Conservation (phyloP, 1,284 basidiomycete species). For the Wallemia mellicola region DNA sequence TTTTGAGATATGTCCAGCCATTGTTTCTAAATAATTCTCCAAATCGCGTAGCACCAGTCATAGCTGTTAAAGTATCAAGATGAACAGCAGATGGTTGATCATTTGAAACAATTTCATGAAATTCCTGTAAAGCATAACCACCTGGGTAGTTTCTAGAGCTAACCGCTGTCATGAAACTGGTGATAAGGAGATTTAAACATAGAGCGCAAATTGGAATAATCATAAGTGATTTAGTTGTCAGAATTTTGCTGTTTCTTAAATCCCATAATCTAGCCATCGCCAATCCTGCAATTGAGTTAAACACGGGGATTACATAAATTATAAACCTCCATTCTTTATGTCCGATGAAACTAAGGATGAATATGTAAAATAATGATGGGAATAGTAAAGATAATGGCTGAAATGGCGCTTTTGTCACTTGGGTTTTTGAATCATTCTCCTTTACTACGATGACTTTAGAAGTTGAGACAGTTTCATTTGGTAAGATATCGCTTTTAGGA, state of each 20-base stretch:
- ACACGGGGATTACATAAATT: slow-evolving; percentile 49
- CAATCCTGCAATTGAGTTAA: slow-evolving; percentile 49
- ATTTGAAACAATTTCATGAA: slow-evolving; percentile 27
- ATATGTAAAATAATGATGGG: slow-evolving; percentile 14
- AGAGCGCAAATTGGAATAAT: slow-evolving; percentile 22
- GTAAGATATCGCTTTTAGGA: neutral
- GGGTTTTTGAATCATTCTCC: too few relatives aligned
- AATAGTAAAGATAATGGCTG: neutral
- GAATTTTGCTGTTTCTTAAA: neutral
- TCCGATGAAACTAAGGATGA: slow-evolving; percentile 37
- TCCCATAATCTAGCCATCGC: slow-evolving; percentile 31
- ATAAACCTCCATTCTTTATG: slow-evolving; percentile 75
- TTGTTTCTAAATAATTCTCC: slow-evolving; percentile 27
- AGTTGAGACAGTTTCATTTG: too few relatives aligned
- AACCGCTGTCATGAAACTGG: slow-evolving; percentile 24
- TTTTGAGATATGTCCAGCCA: neutral
- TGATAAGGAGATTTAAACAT: slow-evolving; percentile 23
- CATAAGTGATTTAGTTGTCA: slow-evolving; percentile 3
- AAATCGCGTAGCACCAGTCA: slow-evolving; percentile 73
- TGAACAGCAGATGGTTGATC: slow-evolving; percentile 21
- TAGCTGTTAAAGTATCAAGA: slow-evolving; percentile 51
- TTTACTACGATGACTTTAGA: too few relatives aligned
- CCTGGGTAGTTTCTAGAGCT: slow-evolving; percentile 70
- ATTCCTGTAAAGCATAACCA: slow-evolving; percentile 33
- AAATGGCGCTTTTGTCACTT: neutral